Evolutionary conservation across 495 filamentous ascomycete genomes (phyloP).

Genomic region (Neurospora sp.): DNA sequence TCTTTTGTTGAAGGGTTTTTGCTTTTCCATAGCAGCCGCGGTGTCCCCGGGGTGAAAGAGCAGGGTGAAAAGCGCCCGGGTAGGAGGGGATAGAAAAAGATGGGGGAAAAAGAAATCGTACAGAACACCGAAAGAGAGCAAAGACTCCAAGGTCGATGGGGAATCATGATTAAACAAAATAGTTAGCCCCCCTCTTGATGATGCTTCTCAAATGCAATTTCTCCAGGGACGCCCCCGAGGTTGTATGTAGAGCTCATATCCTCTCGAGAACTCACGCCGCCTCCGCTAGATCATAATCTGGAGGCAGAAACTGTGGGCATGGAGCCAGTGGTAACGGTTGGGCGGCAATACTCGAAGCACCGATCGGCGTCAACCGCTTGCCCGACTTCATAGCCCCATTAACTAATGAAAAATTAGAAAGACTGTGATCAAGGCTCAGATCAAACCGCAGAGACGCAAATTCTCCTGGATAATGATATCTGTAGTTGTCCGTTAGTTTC

Average conservation of each 20-base stretch:
- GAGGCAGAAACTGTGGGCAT: conserved; percentile 4
- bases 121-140: conserved; percentile 14
- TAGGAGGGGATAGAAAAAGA: conserved; percentile 9
- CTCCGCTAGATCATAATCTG: not conserved
- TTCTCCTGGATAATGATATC: conserved; percentile 99
- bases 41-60: not conserved
- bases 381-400: not conserved
- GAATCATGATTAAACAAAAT: conserved; percentile 33
- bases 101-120: conserved; percentile 13
- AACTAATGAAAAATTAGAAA: not conserved
- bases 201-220: conserved; percentile 14
- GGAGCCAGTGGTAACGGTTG: conserved; percentile 5
- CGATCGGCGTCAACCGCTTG: not conserved
- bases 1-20: not conserved
- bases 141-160: conserved; percentile 11
- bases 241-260: not conserved
- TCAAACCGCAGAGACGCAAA: conserved; percentile 92
- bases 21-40: conserved; percentile 1
- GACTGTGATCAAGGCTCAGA: conserved; percentile 46
- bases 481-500: conserved; percentile 31
- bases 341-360: conserved; percentile 3
- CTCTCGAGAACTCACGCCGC: conserved; percentile 1
- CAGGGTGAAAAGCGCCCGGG: conserved; percentile 1
- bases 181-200: conserved; percentile 16
- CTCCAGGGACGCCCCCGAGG: conserved; percentile 7